Evolutionary conservation across 2,329 filamentous ascomycete species (phyloP).

Genomic region (Talaromyces funiculosus): DNA sequence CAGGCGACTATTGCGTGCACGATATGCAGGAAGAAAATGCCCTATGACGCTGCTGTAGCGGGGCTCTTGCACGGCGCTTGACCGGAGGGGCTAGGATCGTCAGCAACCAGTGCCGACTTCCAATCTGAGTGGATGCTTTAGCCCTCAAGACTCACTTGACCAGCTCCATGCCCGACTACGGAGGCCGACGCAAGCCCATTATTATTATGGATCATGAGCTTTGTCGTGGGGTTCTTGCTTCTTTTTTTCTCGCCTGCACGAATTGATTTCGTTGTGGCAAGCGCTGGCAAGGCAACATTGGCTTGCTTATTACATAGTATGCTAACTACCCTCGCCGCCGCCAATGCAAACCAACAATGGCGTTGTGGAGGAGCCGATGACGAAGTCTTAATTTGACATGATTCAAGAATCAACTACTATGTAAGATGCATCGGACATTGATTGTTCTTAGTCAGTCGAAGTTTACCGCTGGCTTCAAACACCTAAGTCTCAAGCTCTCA

Average conservation of each 20-base stretch:
- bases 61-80: slow-evolving; percentile 5
- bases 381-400: not conserved
- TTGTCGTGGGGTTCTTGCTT: not conserved
- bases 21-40: not conserved
- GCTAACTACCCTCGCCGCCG: not conserved
- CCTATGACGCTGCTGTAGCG: slow-evolving; percentile 13
- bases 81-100: slow-evolving; percentile 10
- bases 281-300: not conserved
- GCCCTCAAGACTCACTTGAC: not conserved
- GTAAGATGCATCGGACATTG: not conserved
- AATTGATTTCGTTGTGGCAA: not conserved
- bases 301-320: not conserved
- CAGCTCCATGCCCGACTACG: not conserved
- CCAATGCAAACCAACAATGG: not conserved
- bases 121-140: not conserved
- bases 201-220: slow-evolving; percentile 2
- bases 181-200: not conserved
- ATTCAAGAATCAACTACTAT: too few relatives aligned
- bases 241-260: not conserved
- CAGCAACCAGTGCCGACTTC: not conserved
- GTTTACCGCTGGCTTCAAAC: not conserved
- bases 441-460: not conserved
- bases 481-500: not conserved
- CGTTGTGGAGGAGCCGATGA: not conserved
- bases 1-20: slow-evolving; percentile 1